A percentile compares a stretch with the other conserved stretches of the same genome.
phyloP scores from a whole-genome alignment of 139 green algal genomes.

The Raphidocelis subcapitata region DNA sequence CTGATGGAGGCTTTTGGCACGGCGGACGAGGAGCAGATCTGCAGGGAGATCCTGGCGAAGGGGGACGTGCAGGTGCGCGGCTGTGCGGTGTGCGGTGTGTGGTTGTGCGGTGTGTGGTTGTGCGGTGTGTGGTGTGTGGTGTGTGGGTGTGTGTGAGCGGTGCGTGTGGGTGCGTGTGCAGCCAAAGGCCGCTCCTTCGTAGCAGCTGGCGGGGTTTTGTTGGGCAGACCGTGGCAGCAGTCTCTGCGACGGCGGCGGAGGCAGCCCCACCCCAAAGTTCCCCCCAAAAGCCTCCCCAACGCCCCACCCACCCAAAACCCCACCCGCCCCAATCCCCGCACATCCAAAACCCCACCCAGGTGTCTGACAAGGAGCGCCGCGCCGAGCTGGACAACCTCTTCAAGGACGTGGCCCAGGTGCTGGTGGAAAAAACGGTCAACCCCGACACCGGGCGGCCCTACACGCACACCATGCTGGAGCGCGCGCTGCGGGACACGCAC shows the following conservation, averaged over 20 bases:
- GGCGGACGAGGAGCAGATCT: constrained; percentile 80
- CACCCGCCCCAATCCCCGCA: too few relatives aligned
- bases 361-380: constrained; percentile 95
- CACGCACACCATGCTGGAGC: constrained; percentile 92
- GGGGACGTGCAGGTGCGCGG: constrained; percentile 91
- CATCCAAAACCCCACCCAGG: constrained; percentile 73
- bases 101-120: constrained; percentile 78
- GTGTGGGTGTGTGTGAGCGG: too few relatives aligned
- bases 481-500: constrained; percentile 88
- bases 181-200: too few relatives aligned
- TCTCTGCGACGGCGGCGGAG: too few relatives aligned
- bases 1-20: constrained; percentile 90
- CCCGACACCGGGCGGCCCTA: constrained; percentile 90
- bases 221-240: too few relatives aligned
- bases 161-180: too few relatives aligned
- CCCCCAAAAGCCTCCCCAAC: too few relatives aligned
- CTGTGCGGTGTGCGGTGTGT: constrained; percentile 93
- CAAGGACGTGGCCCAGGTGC: constrained; percentile 75
- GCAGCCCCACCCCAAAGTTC: too few relatives aligned
- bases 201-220: too few relatives aligned
- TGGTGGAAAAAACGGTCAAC: constrained; percentile 58
- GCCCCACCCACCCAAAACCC: too few relatives aligned
- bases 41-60: constrained; percentile 82
- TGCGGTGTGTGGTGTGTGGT: too few relatives aligned
- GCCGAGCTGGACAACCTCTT: constrained; percentile 84